Evolutionary conservation across 441 rosid species (phyloP).

Genomic region (Mallotus japonicus): DNA sequence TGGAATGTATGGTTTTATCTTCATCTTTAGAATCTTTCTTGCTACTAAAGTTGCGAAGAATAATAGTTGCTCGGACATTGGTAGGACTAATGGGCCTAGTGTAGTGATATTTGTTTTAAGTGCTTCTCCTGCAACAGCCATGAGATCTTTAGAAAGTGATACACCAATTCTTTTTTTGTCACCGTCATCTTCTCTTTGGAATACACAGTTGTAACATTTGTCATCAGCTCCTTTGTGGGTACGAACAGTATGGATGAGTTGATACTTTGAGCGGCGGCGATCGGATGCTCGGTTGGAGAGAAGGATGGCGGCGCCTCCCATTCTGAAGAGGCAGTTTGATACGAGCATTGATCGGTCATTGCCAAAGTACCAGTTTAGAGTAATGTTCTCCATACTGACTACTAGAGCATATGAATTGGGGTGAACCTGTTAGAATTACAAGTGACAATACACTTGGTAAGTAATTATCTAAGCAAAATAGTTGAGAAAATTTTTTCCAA

Average conservation of each 20-base stretch:
- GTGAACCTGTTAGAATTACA: slow-evolving; percentile 44
- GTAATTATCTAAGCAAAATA: too few species aligned
- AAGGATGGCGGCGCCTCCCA: slow-evolving; percentile 90
- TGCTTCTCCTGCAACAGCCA: slow-evolving; percentile 86
- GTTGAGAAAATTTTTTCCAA: too few species aligned
- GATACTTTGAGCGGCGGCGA: slow-evolving; percentile 70
- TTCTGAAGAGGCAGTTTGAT: slow-evolving; percentile 81
- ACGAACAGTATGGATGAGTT: slow-evolving; percentile 70
- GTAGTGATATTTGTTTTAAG: slow-evolving; percentile 80
- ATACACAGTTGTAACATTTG: slow-evolving; percentile 59
- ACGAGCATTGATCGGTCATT: slow-evolving; percentile 87
- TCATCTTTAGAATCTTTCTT: slow-evolving; percentile 55
- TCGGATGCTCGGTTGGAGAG: slow-evolving; percentile 67
- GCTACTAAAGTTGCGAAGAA: slow-evolving; percentile 55
- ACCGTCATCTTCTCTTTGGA: slow-evolving; percentile 76
- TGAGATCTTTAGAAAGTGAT: slow-evolving; percentile 70
- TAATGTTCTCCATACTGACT: slow-evolving; percentile 86
- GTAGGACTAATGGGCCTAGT: slow-evolving; percentile 81
- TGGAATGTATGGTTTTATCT: slow-evolving; percentile 72
- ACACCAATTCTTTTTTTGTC: slow-evolving; percentile 60
- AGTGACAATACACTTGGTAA: neutral
- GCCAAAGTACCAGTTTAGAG: slow-evolving; percentile 83
- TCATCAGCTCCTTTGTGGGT: slow-evolving; percentile 90
- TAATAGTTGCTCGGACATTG: slow-evolving; percentile 67
- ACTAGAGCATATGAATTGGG: slow-evolving; percentile 73